A percentile compares a stretch with the other conserved stretches of the same genome.
phyloP scores from a whole-genome alignment of 2,329 filamentous ascomycete species.

The Aspergillus neotritici region DNA sequence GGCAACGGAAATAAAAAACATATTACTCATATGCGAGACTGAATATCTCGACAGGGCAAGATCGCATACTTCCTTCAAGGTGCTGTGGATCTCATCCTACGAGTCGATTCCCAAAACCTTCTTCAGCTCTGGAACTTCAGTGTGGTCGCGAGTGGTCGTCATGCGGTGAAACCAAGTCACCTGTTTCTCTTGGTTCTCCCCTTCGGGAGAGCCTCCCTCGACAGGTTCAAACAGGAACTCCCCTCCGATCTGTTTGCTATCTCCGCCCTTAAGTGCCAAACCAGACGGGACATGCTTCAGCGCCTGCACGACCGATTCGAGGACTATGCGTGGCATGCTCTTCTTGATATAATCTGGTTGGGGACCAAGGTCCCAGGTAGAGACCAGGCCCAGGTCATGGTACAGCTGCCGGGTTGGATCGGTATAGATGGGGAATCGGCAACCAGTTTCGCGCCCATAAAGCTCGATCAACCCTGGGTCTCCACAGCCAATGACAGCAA shows the following conservation, averaged over 20 bases:
- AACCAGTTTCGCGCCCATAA: constrained; percentile 59
- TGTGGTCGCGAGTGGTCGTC: constrained; percentile 71
- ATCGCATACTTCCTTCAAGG: too few relatives aligned
- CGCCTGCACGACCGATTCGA: constrained; percentile 52
- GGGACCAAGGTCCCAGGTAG: constrained; percentile 56
- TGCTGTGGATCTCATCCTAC: too few relatives aligned
- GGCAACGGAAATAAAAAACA: too few relatives aligned
- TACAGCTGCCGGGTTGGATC: constrained; percentile 65
- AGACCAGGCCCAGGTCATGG: constrained; percentile 61
- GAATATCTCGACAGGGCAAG: too few relatives aligned
- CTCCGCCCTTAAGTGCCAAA: constrained; percentile 58
- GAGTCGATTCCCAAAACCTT: too few relatives aligned
- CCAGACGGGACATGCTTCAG: constrained; percentile 55
- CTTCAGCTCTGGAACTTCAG: constrained; percentile 49
- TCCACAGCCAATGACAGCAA: constrained; percentile 69
- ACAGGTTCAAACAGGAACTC: constrained; percentile 66
- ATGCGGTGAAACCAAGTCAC: constrained; percentile 79
- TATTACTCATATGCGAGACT: too few relatives aligned
- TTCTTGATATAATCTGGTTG: constrained; percentile 61
- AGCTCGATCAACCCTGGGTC: constrained; percentile 61
- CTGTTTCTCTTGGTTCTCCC: constrained; percentile 15
- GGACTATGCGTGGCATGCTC: constrained; percentile 41
- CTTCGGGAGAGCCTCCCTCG: background rate
- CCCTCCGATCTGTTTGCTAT: constrained; percentile 65
- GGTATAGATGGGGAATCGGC: constrained; percentile 69